Base-by-base conservation (phyloP, 2,329 filamentous ascomycete genomes). In the Chaetomiaceae sp. region DNA sequence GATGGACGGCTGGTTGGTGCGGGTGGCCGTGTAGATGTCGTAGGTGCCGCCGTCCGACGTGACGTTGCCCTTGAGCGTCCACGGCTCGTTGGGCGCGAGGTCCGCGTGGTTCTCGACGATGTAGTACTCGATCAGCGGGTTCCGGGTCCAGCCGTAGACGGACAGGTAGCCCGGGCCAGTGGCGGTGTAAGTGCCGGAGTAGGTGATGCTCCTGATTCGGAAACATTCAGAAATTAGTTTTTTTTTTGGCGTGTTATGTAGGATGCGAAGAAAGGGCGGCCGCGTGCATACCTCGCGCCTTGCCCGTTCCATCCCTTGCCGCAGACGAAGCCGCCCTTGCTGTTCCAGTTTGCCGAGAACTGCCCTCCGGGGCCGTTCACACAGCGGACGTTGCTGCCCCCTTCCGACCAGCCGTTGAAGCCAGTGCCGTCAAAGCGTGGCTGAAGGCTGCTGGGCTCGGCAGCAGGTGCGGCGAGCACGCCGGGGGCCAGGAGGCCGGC, bases 51-150 rank as follows among this genome's bases (percentile, higher is more conserved):
- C 35, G 19, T 37, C 35, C 11, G 62, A 64, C 15, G 65, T 70
- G 51, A 80, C 68, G 47, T 69, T 69, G 20, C 75, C 76, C 58
- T 73, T 73, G 50, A 65, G 63, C 1, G 65, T 69, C 52, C 67
- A 68, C 15, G 66, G 73, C 54, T 70, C 68, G 47, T 66, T 66
- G 1, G 73, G 72, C 36, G 73, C 67, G 57, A 76, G 71, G 34
- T 67, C 68, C 49, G 71, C 73, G 58, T 70, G 73, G 11, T 67
- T 61, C 49, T 80, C 76, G 53, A 79, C 67, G 48, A 80, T 72
- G 64, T 79, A 79, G 65, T 78, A 79, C 54, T 79, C 76, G 57
- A 78, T 66, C n/a, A 77, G 62, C 0, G 74, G 74, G 58, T 68
- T 69, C 15, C 59, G 64, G 2, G 72, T 75, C 75, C 77, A 81